Evolutionary conservation across 352 stramenopile species (phyloP), one percentile per base, ranked within the genome.

Genomic region (Globisporangium rhizosaccharum): DNA sequence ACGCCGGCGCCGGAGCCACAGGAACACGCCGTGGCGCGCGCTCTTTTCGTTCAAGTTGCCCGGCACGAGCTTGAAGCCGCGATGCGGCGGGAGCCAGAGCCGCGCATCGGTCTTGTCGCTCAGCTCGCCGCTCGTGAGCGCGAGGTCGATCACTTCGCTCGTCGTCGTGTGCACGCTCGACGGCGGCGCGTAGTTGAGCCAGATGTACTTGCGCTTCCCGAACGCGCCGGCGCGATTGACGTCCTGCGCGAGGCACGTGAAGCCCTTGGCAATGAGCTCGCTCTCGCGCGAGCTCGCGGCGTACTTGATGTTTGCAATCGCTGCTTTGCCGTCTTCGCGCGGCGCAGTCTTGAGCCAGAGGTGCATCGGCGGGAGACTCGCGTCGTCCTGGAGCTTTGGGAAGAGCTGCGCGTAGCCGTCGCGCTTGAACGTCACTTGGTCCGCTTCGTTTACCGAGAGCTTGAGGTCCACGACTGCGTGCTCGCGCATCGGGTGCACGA

Each of bases 181-280:
- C 12, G 75, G 68, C 14, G 82, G 68, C 14, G 82, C 72, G 41
- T 85, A 72, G 47, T 72, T 88, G 2, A 82, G 66, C 82, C 82
- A 91, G 41, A 91, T 85, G 58, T 86, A 91, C 65, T 86, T 88
- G 59, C 82, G 79, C 53, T 87, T 87, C 6, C 77, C 78, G 49
- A 91, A 91, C 3, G 68, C 56, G 9, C 79, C 79, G 15, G 67
- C 73, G 33, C 76, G 66, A 52, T 85, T 85, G 18, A 91, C 68
- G 59, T 91, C 76, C 59, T 91, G 82, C 41, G 85, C 71, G n/a
- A 93, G 59, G 42, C 81, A 90, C 1, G 81, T 88, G 58, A 76
- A 93, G 9, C 83, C 81, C 53, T 84, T 87, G 1, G 77, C 73
- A 14, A 91, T 78, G 9, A 93, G 63, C 0, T 90, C 78, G n/a